Evolutionary conservation across 306 rosid species (phyloP).

Genomic region (Cucumis sativus): Cucumber_9930_V3 NC_026655.2:14993501-14994000

Average conservation of each 20-base stretch:
- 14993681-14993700: not conserved
- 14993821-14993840: not conserved
- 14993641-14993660: not conserved
- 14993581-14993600: too few relatives aligned
- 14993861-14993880: not conserved
- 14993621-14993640: too few relatives aligned
- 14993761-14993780: not conserved
- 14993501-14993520: too few relatives aligned
- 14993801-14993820: not conserved
- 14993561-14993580: too few relatives aligned
- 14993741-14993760: not conserved
- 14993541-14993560: too few relatives aligned
- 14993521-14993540: too few relatives aligned
- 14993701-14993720: slow-evolving; percentile 8
- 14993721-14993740: not conserved
- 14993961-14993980: too few relatives aligned
- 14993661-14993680: not conserved
- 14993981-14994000: too few relatives aligned
- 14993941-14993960: too few relatives aligned
- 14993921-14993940: too few relatives aligned
- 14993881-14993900: not conserved
- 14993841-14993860: not conserved
- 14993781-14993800: not conserved
- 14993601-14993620: too few relatives aligned
- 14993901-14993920: not conserved